Evolutionary conservation across 257 asterid genomes (phyloP).

Genomic region (Petrea volubilis): DNA sequence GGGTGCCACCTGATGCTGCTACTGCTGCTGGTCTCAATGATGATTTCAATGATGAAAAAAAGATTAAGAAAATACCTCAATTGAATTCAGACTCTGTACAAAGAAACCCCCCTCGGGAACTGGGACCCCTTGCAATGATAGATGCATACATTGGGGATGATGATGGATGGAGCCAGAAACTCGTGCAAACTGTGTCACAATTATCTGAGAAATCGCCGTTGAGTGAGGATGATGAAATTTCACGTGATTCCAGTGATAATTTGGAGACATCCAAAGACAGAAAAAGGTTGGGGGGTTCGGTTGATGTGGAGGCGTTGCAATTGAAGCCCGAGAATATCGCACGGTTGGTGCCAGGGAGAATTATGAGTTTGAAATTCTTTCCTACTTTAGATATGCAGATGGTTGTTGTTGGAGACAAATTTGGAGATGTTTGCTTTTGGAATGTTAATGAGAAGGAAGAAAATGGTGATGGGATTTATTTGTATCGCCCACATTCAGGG

Average conservation of each 20-base stretch:
- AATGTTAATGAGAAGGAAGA: conserved; percentile 55
- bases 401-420: conserved; percentile 82
- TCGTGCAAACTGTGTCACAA: conserved; percentile 37
- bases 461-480: conserved; percentile 64
- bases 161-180: conserved; percentile 40
- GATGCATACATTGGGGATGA: conserved; percentile 56
- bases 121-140: conserved; percentile 55
- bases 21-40: conserved; percentile 59
- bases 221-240: conserved; percentile 23
- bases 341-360: conserved; percentile 72
- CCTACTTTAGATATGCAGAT: conserved; percentile 61
- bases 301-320: conserved; percentile 50
- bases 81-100: conserved; percentile 11
- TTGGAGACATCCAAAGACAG: conserved; percentile 15
- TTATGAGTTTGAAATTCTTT: conserved; percentile 59
- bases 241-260: conserved; percentile 13
- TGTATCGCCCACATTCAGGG: conserved; percentile 74
- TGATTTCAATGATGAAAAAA: conserved; percentile 36
- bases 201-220: conserved; percentile 24
- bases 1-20: conserved; percentile 72
- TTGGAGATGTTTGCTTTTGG: conserved; percentile 84
- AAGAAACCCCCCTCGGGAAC: conserved; percentile 29
- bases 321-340: conserved; percentile 69
- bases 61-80: conserved; percentile 6
- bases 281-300: conserved; percentile 37